Base-by-base conservation (phyloP, 2,329 filamentous ascomycete genomes). In the Waltergamsia citrina region DNA sequence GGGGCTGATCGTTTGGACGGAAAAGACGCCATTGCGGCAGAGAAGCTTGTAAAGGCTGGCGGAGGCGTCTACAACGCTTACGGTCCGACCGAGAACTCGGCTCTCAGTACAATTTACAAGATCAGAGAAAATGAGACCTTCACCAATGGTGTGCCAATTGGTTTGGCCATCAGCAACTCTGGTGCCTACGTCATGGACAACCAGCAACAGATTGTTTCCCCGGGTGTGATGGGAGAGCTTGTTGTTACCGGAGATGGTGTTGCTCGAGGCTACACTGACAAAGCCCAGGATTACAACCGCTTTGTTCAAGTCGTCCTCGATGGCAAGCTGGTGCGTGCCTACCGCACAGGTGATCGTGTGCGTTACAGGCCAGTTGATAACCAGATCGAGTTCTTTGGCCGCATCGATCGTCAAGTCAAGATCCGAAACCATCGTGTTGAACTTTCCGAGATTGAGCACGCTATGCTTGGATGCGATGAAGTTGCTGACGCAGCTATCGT, bases 341-440 rank as follows among this genome's bases (percentile, higher is more conserved):
- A 53, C 26, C 36, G 44, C 2, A 55, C 50, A 0, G 51, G 51
- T 2, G 52, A 55, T 18, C 35, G 35, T 18, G 47, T 41, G 7
- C 45, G 51, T 2, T 45, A 38, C 22, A 33, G 47, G 1, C 41
- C 41, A 1, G 22, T n/a, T 1, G 47, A 52, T 30, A 43, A 45
- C 2, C 27, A 40, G 3, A 22, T 54, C 3, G 49, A 51, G 26
- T 52, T 50, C 32, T 37, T 53, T 2, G 47, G 47, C 2, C 46
- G 52, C 11, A 44, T 47, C 3, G 51, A 55, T 14, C 26, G 32
- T 4, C 50, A 53, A 16, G 38, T 52, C 32, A 55, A 55, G 36
- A 40, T 56, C 8, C 44, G 50, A 15, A 51, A 51, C 9, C 44
- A 55, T 7, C 47, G 53, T 3, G 32, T 56, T 19, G 53, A 57